These are phyloP conservation scores for Areca catechu DNA, from an alignment of 176 grass and related monocot genomes.

Conservation along the genomic window DNA sequence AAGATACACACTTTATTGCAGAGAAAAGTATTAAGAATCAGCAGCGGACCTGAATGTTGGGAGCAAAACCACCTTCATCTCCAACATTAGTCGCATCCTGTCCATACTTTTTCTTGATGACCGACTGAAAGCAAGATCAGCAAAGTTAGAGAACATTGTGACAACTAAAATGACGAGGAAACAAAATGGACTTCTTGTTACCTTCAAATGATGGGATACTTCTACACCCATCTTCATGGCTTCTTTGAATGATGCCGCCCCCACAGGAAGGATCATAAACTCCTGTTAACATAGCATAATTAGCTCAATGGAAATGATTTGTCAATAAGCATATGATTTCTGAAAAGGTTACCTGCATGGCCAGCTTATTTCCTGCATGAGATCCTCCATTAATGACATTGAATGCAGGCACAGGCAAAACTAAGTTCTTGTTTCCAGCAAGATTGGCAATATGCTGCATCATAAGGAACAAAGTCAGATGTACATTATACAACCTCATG, in stretches of 20 bases:
- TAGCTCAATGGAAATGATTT: constrained; percentile 1
- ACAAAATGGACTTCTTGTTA: background rate
- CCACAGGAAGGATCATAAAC: constrained; percentile 94
- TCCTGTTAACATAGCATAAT: constrained; percentile 39
- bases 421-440: constrained; percentile 77
- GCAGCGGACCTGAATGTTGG: constrained; percentile 77
- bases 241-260: constrained; percentile 81
- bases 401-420: constrained; percentile 86
- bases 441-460: constrained; percentile 86
- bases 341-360: constrained; percentile 58
- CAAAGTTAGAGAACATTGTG: background rate
- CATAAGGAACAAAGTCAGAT: too few species aligned
- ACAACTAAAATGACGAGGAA: too few species aligned
- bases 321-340: background rate
- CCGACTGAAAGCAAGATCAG: constrained; percentile 24
- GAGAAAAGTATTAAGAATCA: too few species aligned
- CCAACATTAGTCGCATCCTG: constrained; percentile 96
- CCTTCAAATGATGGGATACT: constrained; percentile 92
- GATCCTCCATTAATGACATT: constrained; percentile 98
- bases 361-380: constrained; percentile 96
- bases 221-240: constrained; percentile 99
- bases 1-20: too few species aligned
- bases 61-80: constrained; percentile 98
- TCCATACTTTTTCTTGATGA: constrained; percentile 99
- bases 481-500: too few species aligned